Percentiles rank a stretch among this genome's conserved stretches.
Conservation (phyloP, 352 stramenopile genomes). For the Elongisporangium prolatum region DNA sequence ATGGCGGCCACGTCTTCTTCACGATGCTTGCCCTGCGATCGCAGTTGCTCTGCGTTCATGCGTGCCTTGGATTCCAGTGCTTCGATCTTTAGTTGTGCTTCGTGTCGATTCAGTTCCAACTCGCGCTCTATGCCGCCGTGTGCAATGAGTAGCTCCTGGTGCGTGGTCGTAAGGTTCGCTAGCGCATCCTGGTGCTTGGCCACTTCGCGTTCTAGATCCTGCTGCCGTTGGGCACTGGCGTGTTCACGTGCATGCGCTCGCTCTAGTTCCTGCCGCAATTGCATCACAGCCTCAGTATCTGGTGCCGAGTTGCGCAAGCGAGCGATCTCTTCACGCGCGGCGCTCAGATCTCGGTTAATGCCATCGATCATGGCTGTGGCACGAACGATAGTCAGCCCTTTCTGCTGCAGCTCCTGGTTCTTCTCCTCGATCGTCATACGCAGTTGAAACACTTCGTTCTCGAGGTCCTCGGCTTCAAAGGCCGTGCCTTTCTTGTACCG, state of each 20-base stretch:
- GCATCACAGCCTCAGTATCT: conserved; percentile 12
- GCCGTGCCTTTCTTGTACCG: conserved; percentile 56
- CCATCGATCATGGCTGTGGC: conserved; percentile 54
- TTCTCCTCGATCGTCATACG: conserved; percentile 55
- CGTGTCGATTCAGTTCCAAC: conserved; percentile 29
- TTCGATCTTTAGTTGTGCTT: conserved; percentile 35
- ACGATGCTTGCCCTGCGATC: conserved; percentile 27
- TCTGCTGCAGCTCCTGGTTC: conserved; percentile 55
- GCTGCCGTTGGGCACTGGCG: conserved; percentile 14
- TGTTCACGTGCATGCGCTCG: conserved; percentile 20
- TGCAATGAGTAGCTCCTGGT: conserved; percentile 32
- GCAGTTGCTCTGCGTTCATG: conserved; percentile 43
- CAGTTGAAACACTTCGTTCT: conserved; percentile 55
- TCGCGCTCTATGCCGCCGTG: conserved; percentile 23
- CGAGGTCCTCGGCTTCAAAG: conserved; percentile 53
- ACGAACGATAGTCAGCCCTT: conserved; percentile 50
- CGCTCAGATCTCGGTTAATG: conserved; percentile 36
- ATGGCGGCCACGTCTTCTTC: conserved; percentile 39
- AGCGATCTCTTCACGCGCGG: conserved; percentile 20
- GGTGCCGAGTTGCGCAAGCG: conserved; percentile 7
- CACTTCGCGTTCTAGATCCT: conserved; percentile 37
- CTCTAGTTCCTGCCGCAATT: conserved; percentile 10
- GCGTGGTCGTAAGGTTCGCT: conserved; percentile 14
- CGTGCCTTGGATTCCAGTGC: conserved; percentile 19
- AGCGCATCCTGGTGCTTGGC: conserved; percentile 22